These are phyloP conservation scores for Chaetomidium leptoderma DNA, from an alignment of 495 filamentous ascomycete species.

Conservation along the genomic window DNA sequence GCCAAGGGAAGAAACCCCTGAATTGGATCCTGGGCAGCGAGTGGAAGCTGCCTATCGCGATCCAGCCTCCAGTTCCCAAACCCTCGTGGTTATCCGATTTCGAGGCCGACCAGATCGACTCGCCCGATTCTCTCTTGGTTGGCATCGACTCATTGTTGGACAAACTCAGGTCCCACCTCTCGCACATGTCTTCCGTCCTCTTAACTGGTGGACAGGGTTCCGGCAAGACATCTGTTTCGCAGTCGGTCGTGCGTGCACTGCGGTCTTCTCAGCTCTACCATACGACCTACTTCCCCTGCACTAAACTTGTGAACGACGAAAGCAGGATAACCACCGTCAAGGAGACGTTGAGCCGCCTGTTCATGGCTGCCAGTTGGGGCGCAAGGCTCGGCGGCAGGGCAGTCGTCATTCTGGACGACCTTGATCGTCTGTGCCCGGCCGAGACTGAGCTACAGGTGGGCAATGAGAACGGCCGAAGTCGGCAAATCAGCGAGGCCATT, in stretches of 20 bases:
- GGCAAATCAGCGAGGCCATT: constrained; percentile 86
- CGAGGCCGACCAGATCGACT: constrained; percentile 49
- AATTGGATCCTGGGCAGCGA: constrained; percentile 78
- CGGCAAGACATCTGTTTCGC: constrained; percentile 74
- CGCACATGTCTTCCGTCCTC: constrained; percentile 81
- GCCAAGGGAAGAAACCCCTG: constrained; percentile 48
- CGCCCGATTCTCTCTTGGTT: constrained; percentile 60
- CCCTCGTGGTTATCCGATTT: constrained; percentile 50
- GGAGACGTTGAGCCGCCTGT: constrained; percentile 74
- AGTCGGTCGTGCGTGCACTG: constrained; percentile 59
- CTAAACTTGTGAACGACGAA: constrained; percentile 81
- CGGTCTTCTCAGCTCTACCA: constrained; percentile 65
- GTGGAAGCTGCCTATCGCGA: constrained; percentile 62
- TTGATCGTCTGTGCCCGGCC: constrained; percentile 84
- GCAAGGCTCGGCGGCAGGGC: constrained; percentile 76
- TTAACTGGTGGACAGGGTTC: constrained; percentile 83
- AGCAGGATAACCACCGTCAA: constrained; percentile 83
- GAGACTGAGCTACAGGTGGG: constrained; percentile 92
- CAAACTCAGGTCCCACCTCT: constrained; percentile 65
- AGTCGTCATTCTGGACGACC: constrained; percentile 82
- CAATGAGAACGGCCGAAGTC: constrained; percentile 83
- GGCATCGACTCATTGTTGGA: constrained; percentile 75
- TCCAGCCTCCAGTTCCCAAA: constrained; percentile 64
- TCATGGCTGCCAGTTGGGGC: constrained; percentile 86
- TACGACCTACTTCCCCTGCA: constrained; percentile 75